Evolutionary conservation across 805 yeast species (phyloP).

Genomic region (Scheffersomyces lignosus): DNA sequence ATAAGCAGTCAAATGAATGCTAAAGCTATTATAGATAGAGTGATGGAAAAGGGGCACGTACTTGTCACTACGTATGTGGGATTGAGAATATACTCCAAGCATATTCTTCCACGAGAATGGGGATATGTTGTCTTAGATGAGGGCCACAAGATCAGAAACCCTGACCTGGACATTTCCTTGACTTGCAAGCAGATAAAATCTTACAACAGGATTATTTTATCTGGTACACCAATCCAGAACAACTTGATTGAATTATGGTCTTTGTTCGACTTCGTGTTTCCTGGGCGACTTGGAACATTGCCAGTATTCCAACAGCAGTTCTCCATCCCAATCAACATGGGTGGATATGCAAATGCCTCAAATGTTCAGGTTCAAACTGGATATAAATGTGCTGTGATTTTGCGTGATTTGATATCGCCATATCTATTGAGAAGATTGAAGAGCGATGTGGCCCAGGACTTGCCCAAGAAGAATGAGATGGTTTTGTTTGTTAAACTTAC

Average conservation of each 20-base stretch:
- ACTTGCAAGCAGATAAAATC: constrained; percentile 84
- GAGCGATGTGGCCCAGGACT: constrained; percentile 90
- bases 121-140: constrained; percentile 91
- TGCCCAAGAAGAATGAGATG: constrained; percentile 92
- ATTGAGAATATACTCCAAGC: constrained; percentile 62
- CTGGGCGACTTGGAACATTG: constrained; percentile 90
- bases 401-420: constrained; percentile 87
- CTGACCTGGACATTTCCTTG: constrained; percentile 84
- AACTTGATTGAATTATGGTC: constrained; percentile 93
- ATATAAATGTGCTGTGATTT: constrained; percentile 89
- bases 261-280: constrained; percentile 89
- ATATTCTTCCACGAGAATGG: constrained; percentile 72
- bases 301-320: constrained; percentile 95
- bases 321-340: constrained; percentile 87
- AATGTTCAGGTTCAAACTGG: constrained; percentile 96
- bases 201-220: constrained; percentile 79
- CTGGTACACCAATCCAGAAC: constrained; percentile 97
- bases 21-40: constrained; percentile 52
- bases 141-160: constrained; percentile 95
- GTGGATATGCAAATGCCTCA: constrained; percentile 98
- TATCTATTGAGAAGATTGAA: constrained; percentile 84
- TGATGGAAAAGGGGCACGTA: constrained; percentile 73
- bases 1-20: constrained; percentile 40
- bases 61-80: constrained; percentile 92
- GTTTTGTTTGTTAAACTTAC: constrained; percentile 91